Percentiles rank a stretch among this genome's conserved stretches.
Evolutionary conservation across 2,329 filamentous ascomycete species (phyloP).

Genomic region (Aulographum hederae): DNA sequence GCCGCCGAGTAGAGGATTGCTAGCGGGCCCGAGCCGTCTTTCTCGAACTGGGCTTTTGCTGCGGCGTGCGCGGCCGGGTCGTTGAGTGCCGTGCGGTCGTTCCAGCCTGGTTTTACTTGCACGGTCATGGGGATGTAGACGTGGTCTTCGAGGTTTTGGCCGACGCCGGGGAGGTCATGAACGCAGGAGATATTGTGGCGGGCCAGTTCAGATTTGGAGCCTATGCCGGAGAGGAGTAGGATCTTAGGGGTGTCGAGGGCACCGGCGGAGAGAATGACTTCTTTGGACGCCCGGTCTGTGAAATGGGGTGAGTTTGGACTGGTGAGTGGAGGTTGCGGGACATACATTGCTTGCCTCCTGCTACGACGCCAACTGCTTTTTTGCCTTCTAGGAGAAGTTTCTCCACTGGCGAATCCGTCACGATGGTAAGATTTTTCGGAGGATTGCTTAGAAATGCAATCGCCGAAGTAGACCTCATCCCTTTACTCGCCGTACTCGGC

Average conservation of each 20-base stretch:
- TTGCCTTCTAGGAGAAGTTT: constrained; percentile 28
- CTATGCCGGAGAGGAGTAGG: constrained; percentile 30
- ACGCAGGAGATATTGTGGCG: constrained; percentile 22
- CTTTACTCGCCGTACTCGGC: constrained; percentile 31
- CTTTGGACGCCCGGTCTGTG: constrained; percentile 11
- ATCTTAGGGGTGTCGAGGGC: constrained; percentile 19
- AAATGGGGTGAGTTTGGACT: constrained; percentile 1
- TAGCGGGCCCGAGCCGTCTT: constrained; percentile 2
- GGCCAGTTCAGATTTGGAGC: constrained; percentile 22
- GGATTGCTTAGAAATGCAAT: constrained; percentile 25
- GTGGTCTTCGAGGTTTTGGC: constrained; percentile 28
- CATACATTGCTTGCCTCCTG: constrained; percentile 22
- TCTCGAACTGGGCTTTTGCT: constrained; percentile 1
- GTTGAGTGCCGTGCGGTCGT: constrained; percentile 2
- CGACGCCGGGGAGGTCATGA: constrained; percentile 22
- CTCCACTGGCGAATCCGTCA: constrained; percentile 29
- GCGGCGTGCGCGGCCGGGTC: constrained; percentile 1
- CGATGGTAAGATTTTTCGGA: constrained; percentile 34
- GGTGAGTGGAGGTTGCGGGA: constrained; percentile 2
- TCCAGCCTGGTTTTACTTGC: constrained; percentile 1
- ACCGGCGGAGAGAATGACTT: constrained; percentile 16
- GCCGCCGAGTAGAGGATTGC: neutral
- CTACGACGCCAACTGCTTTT: constrained; percentile 26
- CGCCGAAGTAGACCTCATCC: constrained; percentile 31
- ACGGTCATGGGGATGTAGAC: constrained; percentile 6